phyloP scores from a whole-genome alignment of 2,329 filamentous ascomycete genomes.

The Arthrocladium fulminans region DNA sequence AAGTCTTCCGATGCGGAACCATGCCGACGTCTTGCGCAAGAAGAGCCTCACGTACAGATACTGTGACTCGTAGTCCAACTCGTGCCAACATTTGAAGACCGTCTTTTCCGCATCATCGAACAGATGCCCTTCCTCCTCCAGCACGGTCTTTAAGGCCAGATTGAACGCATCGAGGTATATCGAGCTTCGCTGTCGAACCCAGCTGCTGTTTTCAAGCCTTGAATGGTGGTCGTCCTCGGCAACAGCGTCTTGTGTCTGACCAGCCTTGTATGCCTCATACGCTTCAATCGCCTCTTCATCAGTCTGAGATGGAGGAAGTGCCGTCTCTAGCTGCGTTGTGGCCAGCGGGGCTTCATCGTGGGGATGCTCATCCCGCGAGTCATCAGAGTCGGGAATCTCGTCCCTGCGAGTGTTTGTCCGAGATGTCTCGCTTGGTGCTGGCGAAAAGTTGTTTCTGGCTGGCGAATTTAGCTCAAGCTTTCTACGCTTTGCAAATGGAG shows the following conservation, averaged over 20 bases:
- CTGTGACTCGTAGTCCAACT: slow-evolving; percentile 72
- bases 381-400: slow-evolving; percentile 7
- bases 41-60: slow-evolving; percentile 90
- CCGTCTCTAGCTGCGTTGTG: slow-evolving; percentile 61
- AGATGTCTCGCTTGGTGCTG: slow-evolving; percentile 9
- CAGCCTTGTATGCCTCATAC: slow-evolving; percentile 63
- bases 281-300: slow-evolving; percentile 66
- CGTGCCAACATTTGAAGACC: slow-evolving; percentile 68
- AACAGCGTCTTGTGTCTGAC: slow-evolving; percentile 30
- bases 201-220: slow-evolving; percentile 50
- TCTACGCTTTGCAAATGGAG: slow-evolving; percentile 22
- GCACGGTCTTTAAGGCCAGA: slow-evolving; percentile 76
- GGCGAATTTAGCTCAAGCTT: slow-evolving; percentile 12
- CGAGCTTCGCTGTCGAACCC: slow-evolving; percentile 70
- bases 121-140: slow-evolving; percentile 79
- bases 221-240: slow-evolving; percentile 37
- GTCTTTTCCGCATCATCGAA: slow-evolving; percentile 71
- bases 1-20: slow-evolving; percentile 74
- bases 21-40: slow-evolving; percentile 78
- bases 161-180: slow-evolving; percentile 98
- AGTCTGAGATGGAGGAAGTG: slow-evolving; percentile 57
- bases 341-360: slow-evolving; percentile 28
- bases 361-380: slow-evolving; percentile 34
- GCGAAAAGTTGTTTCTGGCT: slow-evolving; percentile 9
- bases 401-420: slow-evolving; percentile 14